Conservation (phyloP, 2,329 filamentous ascomycete species). For the Aurifilum marmelostoma region DNA sequence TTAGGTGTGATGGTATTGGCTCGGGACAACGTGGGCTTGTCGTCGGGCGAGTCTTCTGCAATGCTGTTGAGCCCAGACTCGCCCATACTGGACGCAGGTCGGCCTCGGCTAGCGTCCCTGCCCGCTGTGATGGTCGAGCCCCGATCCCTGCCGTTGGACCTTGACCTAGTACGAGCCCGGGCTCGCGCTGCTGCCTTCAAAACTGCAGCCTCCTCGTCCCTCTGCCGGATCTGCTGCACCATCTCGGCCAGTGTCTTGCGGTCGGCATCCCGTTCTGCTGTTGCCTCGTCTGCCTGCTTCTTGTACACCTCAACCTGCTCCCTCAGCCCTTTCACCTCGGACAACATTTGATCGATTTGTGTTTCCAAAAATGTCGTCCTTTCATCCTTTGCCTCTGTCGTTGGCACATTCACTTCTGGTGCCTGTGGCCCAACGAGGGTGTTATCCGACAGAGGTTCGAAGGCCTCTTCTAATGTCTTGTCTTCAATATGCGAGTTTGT, state of each 20-base stretch:
- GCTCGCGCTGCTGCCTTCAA: conserved; percentile 33
- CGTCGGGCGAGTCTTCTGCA: conserved; percentile 37
- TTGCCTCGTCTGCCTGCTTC: conserved; percentile 76
- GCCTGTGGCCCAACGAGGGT: neutral
- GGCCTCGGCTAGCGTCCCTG: conserved; percentile 30
- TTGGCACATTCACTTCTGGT: conserved; percentile 26
- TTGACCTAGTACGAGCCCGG: conserved; percentile 45
- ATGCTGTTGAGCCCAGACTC: conserved; percentile 34
- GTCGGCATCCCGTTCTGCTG: conserved; percentile 72
- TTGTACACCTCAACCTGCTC: conserved; percentile 79
- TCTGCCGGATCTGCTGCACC: conserved; percentile 76
- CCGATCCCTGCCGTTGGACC: conserved; percentile 39
- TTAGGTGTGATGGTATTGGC: conserved; percentile 54
- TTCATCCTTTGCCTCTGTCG: conserved; percentile 33
- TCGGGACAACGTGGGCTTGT: conserved; percentile 49
- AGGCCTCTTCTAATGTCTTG: conserved; percentile 49
- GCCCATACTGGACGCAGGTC: conserved; percentile 24
- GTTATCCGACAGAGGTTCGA: conserved; percentile 48
- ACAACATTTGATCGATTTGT: conserved; percentile 74
- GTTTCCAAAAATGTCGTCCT: conserved; percentile 55
- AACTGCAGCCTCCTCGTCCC: conserved; percentile 61
- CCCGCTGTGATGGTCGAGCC: conserved; percentile 29
- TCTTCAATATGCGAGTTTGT: conserved; percentile 42
- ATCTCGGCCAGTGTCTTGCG: conserved; percentile 82
- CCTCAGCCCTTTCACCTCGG: conserved; percentile 80